A percentile compares a stretch with the other conserved stretches of the same genome.
Conservation (phyloP, 371 early-diverging fungal species). For the Phascolomyces articulosus region DNA sequence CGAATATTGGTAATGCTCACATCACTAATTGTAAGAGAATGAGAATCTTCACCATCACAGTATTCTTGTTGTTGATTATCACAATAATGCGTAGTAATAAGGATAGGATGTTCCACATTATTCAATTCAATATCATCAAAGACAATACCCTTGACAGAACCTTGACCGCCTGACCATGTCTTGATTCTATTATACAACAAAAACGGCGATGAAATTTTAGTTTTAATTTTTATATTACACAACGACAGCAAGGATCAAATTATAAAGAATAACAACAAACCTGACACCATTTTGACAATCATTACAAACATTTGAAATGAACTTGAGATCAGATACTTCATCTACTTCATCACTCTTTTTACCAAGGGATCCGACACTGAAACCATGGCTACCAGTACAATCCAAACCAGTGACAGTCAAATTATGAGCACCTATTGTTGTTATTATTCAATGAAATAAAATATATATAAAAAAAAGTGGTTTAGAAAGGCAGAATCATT, state of each 20-base stretch:
- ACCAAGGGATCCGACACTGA: conserved; percentile 41
- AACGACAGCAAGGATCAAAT: no score
- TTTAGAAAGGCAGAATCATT: background rate
- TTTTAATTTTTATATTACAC: background rate
- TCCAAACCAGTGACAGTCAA: conserved; percentile 24
- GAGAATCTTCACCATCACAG: conserved; percentile 19
- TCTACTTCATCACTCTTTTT: conserved; percentile 27
- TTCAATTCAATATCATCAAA: conserved; percentile 22
- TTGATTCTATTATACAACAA: conserved; percentile 38
- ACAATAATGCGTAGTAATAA: conserved; percentile 32
- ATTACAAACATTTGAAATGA: conserved; percentile 25
- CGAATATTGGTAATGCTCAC: conserved; percentile 24
- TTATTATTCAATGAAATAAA: background rate
- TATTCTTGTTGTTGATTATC: conserved; percentile 21
- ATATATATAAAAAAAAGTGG: background rate
- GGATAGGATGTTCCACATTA: conserved; percentile 28
- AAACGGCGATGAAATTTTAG: no score
- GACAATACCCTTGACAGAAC: conserved; percentile 17
- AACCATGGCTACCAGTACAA: conserved; percentile 37
- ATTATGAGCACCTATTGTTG: conserved; percentile 21
- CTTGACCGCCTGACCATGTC: conserved; percentile 30
- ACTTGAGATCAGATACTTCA: conserved; percentile 24
- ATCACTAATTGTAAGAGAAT: conserved; percentile 25
- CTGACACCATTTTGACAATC: conserved; percentile 44
- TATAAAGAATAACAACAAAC: background rate